Conservation (phyloP, 73 alveolate species). For the Tetrahymena malaccensis region DNA sequence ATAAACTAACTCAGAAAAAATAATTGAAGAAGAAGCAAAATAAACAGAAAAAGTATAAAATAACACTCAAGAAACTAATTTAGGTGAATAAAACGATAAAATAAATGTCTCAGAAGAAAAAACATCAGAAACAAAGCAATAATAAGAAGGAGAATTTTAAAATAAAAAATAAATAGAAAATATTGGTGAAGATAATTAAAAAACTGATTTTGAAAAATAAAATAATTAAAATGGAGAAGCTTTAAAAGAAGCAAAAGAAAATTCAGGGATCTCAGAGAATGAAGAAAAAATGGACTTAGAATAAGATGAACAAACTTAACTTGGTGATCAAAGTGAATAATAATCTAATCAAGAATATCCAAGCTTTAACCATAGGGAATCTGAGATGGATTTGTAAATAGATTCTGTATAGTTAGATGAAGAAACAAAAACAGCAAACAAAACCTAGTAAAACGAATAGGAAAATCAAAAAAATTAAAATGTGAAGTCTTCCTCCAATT, state of each 20-base stretch:
- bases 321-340: background rate
- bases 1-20: background rate
- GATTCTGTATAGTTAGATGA: background rate
- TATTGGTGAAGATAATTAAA: no score
- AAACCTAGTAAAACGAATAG: background rate
- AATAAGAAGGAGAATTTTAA: background rate
- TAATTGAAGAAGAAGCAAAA: background rate
- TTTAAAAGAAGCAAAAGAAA: background rate
- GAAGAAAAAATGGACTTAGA: background rate
- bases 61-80: background rate
- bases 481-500: background rate
- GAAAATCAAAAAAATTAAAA: background rate
- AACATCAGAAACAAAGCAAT: no score
- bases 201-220: background rate
- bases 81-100: no score
- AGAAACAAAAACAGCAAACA: background rate
- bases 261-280: background rate
- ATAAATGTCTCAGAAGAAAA: background rate
- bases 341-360: background rate
- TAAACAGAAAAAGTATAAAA: background rate
- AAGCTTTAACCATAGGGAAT: background rate
- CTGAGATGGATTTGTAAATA: background rate
- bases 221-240: background rate
- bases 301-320: background rate
- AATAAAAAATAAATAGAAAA: no score